Base-by-base conservation (phyloP, 2,329 filamentous ascomycete species). In the Helotiales sp. region DNA sequence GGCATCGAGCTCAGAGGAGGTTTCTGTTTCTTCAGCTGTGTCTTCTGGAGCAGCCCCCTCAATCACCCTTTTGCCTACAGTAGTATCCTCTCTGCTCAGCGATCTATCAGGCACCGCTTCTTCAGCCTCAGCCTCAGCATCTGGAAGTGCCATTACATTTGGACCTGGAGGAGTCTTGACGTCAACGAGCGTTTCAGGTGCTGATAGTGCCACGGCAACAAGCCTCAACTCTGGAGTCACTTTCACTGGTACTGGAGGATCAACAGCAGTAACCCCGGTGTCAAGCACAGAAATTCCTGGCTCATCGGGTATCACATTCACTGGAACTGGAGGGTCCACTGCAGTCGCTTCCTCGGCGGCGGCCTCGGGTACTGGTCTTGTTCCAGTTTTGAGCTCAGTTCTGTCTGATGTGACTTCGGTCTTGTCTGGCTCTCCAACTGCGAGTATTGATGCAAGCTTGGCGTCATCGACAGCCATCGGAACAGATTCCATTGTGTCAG, bases 161-260 rank as follows among this genome's bases (percentile, higher is more conserved):
- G 63, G 63, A 10, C 69, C 69, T 22, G 66, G 67, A 49, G 68
- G 68, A 57, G 58, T 71, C 36, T 34, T 70, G n/a, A 63, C 61
- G 47, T 55, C 64, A 19, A 52, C 56, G 5, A 49, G 57, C 31
- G 44, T 33, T 9, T 15, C 36, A 19, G 38, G 44, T 3, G 38
- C 52, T 13, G 46, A 53, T 46, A 57, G 65, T 10, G 38, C 60
- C 19, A 56, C 60, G 12, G 17, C 55, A 38, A 56, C 40, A 15
- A n/a, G 36, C n/a, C 10, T 33, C n/a, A 49, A 52, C 17, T 52
- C 61, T 27, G 63, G 60, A 47, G 46, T 62, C 15, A 55, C 62
- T 27, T 55, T 59, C 17, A 60, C 60, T 38, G 50, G 61, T 24
- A 58, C 58, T 34, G 58, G 27, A 58, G 59, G 48, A 27, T 38